Percentiles rank a stretch among this genome's conserved stretches.
Conservation (phyloP, 331 rosid species). For the Phaseolus coccineus region DNA sequence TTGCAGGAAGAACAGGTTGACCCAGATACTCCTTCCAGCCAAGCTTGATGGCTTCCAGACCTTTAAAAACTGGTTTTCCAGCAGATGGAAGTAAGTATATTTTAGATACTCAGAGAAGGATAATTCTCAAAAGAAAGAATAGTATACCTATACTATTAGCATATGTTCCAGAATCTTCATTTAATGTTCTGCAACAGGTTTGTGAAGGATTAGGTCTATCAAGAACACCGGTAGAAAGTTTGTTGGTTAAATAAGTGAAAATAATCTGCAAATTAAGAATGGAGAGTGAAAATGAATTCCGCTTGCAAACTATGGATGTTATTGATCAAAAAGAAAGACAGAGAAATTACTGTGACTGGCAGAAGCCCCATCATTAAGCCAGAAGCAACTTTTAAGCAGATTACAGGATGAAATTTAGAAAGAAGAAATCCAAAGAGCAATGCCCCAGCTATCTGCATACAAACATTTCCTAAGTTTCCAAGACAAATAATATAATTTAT, state of each 20-base stretch:
- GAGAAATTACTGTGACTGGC: conserved; percentile 73
- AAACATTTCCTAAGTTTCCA: conserved; percentile 31
- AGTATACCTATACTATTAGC: conserved; percentile 63
- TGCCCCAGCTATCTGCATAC: conserved; percentile 85
- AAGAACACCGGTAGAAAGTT: conserved; percentile 93
- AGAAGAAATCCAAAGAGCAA: conserved; percentile 85
- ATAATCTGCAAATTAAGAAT: conserved; percentile 58
- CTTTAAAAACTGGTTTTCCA: conserved; percentile 67
- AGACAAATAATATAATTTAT: conserved; percentile 22
- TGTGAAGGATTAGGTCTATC: conserved; percentile 82
- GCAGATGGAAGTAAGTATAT: conserved; percentile 41
- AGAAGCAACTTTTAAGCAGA: conserved; percentile 84
- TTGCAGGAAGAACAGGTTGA: conserved; percentile 96
- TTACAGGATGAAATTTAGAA: conserved; percentile 82
- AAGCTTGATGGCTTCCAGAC: conserved; percentile 77
- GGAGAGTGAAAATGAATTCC: conserved; percentile 24
- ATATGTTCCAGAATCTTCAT: conserved; percentile 56
- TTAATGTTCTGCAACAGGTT: conserved; percentile 57
- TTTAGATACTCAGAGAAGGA: conserved; percentile 3
- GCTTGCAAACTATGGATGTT: conserved; percentile 32
- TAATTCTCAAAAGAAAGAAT: conserved; percentile 13
- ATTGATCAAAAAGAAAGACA: conserved; percentile 46
- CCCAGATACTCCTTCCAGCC: conserved; percentile 93
- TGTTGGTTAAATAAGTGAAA: conserved; percentile 81
- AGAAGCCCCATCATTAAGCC: conserved; percentile 77